Evolutionary conservation across 2,329 filamentous ascomycete species (phyloP).

Genomic region (Pseudopyricularia javanii): DNA sequence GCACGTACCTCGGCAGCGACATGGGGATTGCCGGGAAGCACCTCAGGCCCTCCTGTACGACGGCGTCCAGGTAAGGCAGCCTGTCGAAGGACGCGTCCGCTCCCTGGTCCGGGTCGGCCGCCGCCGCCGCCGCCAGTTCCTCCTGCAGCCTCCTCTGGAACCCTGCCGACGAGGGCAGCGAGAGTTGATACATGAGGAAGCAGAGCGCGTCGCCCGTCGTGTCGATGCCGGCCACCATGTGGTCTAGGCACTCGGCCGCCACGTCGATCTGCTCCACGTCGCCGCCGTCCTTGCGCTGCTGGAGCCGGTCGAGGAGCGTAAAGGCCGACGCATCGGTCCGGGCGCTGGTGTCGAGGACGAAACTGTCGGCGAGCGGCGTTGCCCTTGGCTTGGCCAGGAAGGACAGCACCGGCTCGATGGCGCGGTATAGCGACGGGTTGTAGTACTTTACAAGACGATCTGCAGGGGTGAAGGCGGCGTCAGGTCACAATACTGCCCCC

Average conservation of each 20-base stretch:
- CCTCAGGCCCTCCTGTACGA: conserved; percentile 49
- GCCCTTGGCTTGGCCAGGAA: conserved; percentile 40
- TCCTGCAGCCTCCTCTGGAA: conserved; percentile 39
- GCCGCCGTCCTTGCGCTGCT: conserved; percentile 19
- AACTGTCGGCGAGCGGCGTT: conserved; percentile 45
- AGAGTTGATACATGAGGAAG: conserved; percentile 61
- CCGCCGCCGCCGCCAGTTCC: conserved; percentile 37
- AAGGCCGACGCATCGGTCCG: conserved; percentile 35
- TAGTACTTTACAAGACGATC: conserved; percentile 49
- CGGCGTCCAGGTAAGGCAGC: conserved; percentile 48
- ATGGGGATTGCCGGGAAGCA: conserved; percentile 55
- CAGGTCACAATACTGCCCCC: not conserved
- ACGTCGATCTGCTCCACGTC: conserved; percentile 39
- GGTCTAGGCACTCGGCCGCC: conserved; percentile 58
- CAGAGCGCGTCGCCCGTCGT: conserved; percentile 59
- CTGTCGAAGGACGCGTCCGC: conserved; percentile 27
- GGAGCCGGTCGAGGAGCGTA: conserved; percentile 46
- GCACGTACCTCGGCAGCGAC: conserved; percentile 51
- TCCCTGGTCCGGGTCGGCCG: conserved; percentile 19
- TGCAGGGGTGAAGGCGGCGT: conserved; percentile 12
- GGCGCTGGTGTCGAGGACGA: conserved; percentile 40
- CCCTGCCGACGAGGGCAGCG: conserved; percentile 38
- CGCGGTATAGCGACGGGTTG: conserved; percentile 34
- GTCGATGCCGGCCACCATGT: conserved; percentile 61
- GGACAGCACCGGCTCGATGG: conserved; percentile 29